Evolutionary conservation across 192 early-diverging fungal genomes (phyloP).

Genomic region (Backusella macrospora): DNA sequence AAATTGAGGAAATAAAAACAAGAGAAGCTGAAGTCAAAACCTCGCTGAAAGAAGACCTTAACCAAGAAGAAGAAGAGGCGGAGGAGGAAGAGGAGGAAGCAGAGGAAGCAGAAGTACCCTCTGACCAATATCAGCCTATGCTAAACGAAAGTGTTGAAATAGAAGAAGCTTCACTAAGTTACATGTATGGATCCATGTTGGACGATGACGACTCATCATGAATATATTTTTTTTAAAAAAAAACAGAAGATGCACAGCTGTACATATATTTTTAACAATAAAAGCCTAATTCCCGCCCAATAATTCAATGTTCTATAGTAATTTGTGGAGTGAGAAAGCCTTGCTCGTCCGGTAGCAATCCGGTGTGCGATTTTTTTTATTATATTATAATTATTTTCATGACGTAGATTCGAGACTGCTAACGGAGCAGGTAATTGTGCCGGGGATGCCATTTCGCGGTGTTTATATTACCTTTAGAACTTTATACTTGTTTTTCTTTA

Average conservation of each 20-base stretch:
- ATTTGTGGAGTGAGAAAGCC: no score
- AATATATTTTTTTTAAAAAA: not conserved
- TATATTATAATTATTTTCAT: not conserved
- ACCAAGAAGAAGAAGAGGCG: not conserved
- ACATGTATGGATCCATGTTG: not conserved
- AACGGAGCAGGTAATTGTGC: not conserved
- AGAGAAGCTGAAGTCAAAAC: not conserved
- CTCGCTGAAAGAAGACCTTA: not conserved
- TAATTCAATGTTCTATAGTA: no score
- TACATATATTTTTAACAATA: not conserved
- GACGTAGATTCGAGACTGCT: constrained; percentile 2
- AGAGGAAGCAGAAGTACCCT: not conserved
- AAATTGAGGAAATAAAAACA: not conserved
- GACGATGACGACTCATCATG: not conserved
- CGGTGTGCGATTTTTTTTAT: no score
- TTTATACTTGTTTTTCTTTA: constrained; percentile 2
- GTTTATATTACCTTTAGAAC: not conserved
- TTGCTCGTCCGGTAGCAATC: no score
- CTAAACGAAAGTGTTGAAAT: not conserved
- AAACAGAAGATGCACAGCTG: not conserved
- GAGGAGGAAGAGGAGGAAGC: not conserved
- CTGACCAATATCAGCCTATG: not conserved
- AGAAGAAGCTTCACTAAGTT: not conserved
- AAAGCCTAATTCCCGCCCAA: not conserved
- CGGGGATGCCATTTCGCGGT: constrained; percentile 8